Evolutionary conservation across 441 rosid genomes (phyloP).

Genomic region (California macrophylla): DNA sequence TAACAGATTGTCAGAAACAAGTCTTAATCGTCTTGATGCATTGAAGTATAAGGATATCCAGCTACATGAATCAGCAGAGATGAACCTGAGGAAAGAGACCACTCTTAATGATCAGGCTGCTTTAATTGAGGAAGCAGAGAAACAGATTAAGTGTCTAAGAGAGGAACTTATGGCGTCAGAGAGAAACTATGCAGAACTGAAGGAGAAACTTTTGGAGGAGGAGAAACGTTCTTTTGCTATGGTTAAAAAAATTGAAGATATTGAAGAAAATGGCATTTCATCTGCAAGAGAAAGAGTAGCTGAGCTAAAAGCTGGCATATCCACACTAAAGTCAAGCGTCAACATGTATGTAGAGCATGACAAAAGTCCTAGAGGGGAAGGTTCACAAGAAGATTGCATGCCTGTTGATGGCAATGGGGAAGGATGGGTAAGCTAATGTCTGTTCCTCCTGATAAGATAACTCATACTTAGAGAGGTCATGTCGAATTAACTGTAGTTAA

Average conservation of each 20-base stretch:
- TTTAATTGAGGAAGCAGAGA: slow-evolving; percentile 32
- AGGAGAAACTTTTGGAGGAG: slow-evolving; percentile 41
- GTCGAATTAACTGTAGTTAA: slow-evolving; percentile 19
- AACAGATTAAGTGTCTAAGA: slow-evolving; percentile 38
- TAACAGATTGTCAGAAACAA: slow-evolving; percentile 58
- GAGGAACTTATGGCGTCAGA: slow-evolving; percentile 38
- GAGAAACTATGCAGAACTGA: slow-evolving; percentile 38
- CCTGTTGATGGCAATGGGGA: slow-evolving; percentile 28
- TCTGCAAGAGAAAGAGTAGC: slow-evolving; percentile 50
- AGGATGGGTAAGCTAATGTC: slow-evolving; percentile 50
- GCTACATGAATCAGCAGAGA: slow-evolving; percentile 40
- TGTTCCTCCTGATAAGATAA: slow-evolving; percentile 17
- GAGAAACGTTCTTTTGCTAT: slow-evolving; percentile 38
- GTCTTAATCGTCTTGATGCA: slow-evolving; percentile 29
- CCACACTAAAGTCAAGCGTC: slow-evolving; percentile 53
- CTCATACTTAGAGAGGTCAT: slow-evolving; percentile 17
- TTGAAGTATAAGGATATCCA: slow-evolving; percentile 45
- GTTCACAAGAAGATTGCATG: slow-evolving; percentile 22
- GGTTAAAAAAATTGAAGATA: slow-evolving; percentile 49
- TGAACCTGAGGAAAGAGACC: slow-evolving; percentile 32
- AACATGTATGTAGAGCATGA: slow-evolving; percentile 32
- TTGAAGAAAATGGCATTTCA: slow-evolving; percentile 49
- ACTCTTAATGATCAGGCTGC: slow-evolving; percentile 36
- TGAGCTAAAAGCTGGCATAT: slow-evolving; percentile 57
- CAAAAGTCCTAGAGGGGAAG: slow-evolving; percentile 25